Conservation (phyloP, 805 yeast species). For the Lipomyces oligophaga region DNA sequence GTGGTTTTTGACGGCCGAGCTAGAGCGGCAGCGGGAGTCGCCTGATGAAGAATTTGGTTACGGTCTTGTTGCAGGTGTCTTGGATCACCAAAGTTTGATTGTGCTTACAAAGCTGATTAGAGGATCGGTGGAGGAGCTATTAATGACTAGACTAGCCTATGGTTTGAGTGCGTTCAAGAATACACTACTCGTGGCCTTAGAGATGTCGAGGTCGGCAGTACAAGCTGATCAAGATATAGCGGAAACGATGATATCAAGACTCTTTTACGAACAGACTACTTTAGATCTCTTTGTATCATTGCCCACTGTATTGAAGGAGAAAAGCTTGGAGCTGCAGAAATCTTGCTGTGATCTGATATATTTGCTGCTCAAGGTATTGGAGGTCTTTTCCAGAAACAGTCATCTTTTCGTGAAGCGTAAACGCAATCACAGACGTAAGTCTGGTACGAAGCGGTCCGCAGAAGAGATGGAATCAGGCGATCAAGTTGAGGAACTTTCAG, state of each 20-base stretch:
- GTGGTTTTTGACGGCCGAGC: slow-evolving; percentile 74
- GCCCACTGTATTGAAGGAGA: slow-evolving; percentile 57
- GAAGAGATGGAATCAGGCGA: slow-evolving; percentile 20
- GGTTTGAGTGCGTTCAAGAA: slow-evolving; percentile 65
- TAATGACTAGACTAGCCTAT: slow-evolving; percentile 53
- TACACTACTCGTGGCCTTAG: slow-evolving; percentile 42
- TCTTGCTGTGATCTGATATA: slow-evolving; percentile 63
- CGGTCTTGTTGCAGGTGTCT: slow-evolving; percentile 43
- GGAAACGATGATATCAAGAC: slow-evolving; percentile 56
- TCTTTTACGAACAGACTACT: slow-evolving; percentile 65
- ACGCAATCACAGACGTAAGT: slow-evolving; percentile 30
- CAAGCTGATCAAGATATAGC: slow-evolving; percentile 52
- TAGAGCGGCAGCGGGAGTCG: slow-evolving; percentile 34
- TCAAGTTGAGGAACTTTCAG: slow-evolving; percentile 37
- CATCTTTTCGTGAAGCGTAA: slow-evolving; percentile 47
- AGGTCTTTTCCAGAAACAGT: slow-evolving; percentile 58
- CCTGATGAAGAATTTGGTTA: slow-evolving; percentile 23
- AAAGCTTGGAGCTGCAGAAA: slow-evolving; percentile 58
- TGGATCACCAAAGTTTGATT: slow-evolving; percentile 59
- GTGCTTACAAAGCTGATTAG: slow-evolving; percentile 47
- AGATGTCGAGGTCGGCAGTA: slow-evolving; percentile 42
- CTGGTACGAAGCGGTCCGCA: neutral
- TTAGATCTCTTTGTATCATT: slow-evolving; percentile 54
- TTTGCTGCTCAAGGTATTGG: slow-evolving; percentile 62
- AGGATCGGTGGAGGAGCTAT: slow-evolving; percentile 34